These are phyloP conservation scores for Cynara cardunculus DNA, from an alignment of 129 eudicot genomes.

Conservation along the genomic window DNA sequence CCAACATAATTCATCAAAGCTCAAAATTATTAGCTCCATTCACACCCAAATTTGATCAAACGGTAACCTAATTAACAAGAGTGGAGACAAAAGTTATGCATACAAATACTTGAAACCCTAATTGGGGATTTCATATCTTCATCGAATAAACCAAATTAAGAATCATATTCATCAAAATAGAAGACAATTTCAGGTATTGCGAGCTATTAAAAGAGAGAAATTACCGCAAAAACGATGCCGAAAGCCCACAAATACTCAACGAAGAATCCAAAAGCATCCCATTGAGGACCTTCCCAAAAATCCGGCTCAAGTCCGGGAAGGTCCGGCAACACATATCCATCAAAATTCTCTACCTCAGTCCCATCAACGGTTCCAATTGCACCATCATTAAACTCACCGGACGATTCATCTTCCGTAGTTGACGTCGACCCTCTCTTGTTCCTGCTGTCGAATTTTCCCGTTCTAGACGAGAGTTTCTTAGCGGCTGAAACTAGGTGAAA, in stretches of 20 bases:
- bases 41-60: background rate
- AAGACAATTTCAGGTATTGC: background rate
- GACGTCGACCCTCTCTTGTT: slow-evolving; percentile 54
- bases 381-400: slow-evolving; percentile 19
- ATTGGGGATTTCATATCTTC: background rate
- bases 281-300: slow-evolving; percentile 93
- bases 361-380: slow-evolving; percentile 13
- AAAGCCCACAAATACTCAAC: slow-evolving; percentile 95
- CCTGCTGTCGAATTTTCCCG: slow-evolving; percentile 76
- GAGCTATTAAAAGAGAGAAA: background rate
- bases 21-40: background rate
- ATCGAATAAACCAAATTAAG: background rate
- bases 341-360: slow-evolving; percentile 43
- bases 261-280: slow-evolving; percentile 89
- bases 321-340: slow-evolving; percentile 75
- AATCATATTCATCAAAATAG: background rate
- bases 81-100: background rate
- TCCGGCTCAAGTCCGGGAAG: slow-evolving; percentile 71
- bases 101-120: background rate
- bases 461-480: slow-evolving; percentile 55
- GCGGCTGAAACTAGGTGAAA: slow-evolving; percentile 55
- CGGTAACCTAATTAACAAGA: background rate
- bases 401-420: slow-evolving; percentile 38
- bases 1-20: background rate
- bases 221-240: slow-evolving; percentile 86